Base-by-base conservation (phyloP, 2,329 filamentous ascomycete species). In the Parafenestella ontariensis region DNA sequence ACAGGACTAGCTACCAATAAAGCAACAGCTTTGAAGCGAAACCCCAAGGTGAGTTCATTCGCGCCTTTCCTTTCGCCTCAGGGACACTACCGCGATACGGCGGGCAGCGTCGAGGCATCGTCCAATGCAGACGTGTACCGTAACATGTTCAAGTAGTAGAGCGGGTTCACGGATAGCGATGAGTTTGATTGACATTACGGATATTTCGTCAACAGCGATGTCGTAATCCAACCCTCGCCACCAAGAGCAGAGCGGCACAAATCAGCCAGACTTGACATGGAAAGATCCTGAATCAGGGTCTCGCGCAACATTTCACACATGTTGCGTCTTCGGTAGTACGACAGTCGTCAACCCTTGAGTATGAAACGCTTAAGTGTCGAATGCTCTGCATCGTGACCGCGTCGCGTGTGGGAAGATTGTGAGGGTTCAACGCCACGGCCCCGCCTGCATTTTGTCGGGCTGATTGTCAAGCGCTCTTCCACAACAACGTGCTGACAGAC, bases 21-120 rank as follows among this genome's bases (percentile, higher is more conserved):
- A 60, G 85, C 87, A 54, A 89, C 86, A 57, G 91, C 92, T 13
- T 80, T 97, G 46, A 96, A 96, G 81, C 94, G 86, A 33, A 88
- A 89, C 70, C 93, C 93, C 4, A 94, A 93, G 86, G 91, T 92
- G 74, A 73, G 83, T 78, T 10, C 26, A 36, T 31, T 57, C 43
- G 42, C 34, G 56, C 46, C 20, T 58, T 49, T 54, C 54, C 18
- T 59, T 48, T 59, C 33, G 37, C 5, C 17, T 28, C 6, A 10
- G 23, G 3, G 11, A 36, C 46, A 18, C 26, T 20, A 29, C 41
- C 36, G 36, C 31, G 20, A 49, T 26, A 41, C 28, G 7, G 20
- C 18, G 21, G n/a, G 26, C 18, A 37, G 23, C 18, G 20, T 33
- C 18, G 37, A 40, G 37, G 42, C 28, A 13, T 39, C 28, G 29